Percentiles rank a stretch among this genome's conserved stretches.
Conservation (phyloP, 176 grass and related monocot genomes). For the bread wheat (Triticum aestivum) region IWGSC_CS_RefSeq_v2.1 NC_057808.1:291123333-291123832, state of each 20-base stretch:
- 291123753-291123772: too few relatives aligned
- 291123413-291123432: background rate
- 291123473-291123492: background rate
- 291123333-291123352: background rate
- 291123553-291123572: too few relatives aligned
- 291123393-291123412: background rate
- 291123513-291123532: background rate
- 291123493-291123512: background rate
- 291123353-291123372: background rate
- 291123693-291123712: background rate
- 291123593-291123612: too few relatives aligned
- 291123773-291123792: background rate
- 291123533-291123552: background rate
- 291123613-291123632: background rate
- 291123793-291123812: background rate
- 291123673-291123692: background rate
- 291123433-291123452: background rate
- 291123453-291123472: background rate
- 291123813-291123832: background rate
- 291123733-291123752: too few relatives aligned
- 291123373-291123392: background rate
- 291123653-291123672: background rate
- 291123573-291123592: too few relatives aligned
- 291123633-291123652: background rate
- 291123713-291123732: too few relatives aligned